phyloP scores from a whole-genome alignment of 495 filamentous ascomycete species.

The Aspergillus hancockii region DNA sequence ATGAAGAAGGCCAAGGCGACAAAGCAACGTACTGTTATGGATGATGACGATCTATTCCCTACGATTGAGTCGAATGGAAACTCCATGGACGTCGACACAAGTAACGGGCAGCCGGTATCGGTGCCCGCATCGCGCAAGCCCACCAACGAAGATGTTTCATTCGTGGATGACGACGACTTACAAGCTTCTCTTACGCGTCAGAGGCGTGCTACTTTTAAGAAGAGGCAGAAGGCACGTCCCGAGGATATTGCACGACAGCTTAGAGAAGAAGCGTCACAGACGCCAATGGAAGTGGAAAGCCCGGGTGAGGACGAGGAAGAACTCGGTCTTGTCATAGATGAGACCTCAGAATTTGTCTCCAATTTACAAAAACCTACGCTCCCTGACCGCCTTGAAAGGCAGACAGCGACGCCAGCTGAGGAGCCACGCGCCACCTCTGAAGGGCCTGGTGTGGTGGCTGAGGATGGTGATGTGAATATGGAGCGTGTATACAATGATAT shows the following conservation, averaged over 20 bases:
- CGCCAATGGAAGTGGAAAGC: slow-evolving; percentile 50
- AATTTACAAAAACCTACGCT: slow-evolving; percentile 69
- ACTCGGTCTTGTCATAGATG: slow-evolving; percentile 83
- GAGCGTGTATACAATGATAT: slow-evolving; percentile 58
- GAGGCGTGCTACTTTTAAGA: slow-evolving; percentile 80
- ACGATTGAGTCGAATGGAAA: slow-evolving; percentile 47
- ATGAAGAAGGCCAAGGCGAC: slow-evolving; percentile 86
- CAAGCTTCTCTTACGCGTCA: slow-evolving; percentile 82
- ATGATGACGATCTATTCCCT: slow-evolving; percentile 74
- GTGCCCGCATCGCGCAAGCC: slow-evolving; percentile 57
- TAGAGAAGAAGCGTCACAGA: slow-evolving; percentile 68
- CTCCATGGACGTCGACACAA: slow-evolving; percentile 78
- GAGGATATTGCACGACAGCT: slow-evolving; percentile 85
- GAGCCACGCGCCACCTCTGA: slow-evolving; percentile 48
- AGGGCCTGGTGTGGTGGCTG: slow-evolving; percentile 48
- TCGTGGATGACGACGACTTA: slow-evolving; percentile 91
- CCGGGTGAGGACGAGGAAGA: slow-evolving; percentile 55
- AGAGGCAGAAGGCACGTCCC: slow-evolving; percentile 78
- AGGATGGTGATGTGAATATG: slow-evolving; percentile 65
- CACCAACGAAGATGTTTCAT: slow-evolving; percentile 62
- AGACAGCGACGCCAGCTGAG: slow-evolving; percentile 39
- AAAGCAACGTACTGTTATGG: slow-evolving; percentile 65
- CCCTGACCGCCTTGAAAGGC: slow-evolving; percentile 59
- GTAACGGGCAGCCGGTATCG: slow-evolving; percentile 28
- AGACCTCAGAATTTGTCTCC: slow-evolving; percentile 92